Evolutionary conservation across 176 grass and related monocot species (phyloP), one percentile per base, ranked within the genome.

Genomic region (Cymbopogon citratus): DNA sequence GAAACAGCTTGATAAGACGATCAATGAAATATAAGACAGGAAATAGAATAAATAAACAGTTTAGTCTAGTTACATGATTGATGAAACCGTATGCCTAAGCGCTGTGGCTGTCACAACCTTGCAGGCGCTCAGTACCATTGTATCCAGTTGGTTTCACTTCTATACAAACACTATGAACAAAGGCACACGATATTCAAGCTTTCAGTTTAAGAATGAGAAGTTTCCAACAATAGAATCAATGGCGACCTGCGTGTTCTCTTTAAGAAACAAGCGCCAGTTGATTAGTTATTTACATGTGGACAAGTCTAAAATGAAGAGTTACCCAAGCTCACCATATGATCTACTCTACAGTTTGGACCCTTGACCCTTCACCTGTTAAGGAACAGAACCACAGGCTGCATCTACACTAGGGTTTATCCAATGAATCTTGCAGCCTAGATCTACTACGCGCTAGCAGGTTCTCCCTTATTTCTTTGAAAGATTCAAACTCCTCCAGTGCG

Each of bases 391-490:
- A 56, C 41, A 35, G 35, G n/a, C n/a, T n/a, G 33, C 41, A 73
- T 29, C 51, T 34, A 46, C 12, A 48, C 78, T 86, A 79, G 80
- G 51, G 71, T 62, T 82, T 86, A 75, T 75, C 61, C 49, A 75
- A 40, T 79, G 84, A 93, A 76, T 88, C 80, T 66, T 88, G 84
- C 57, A 86, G 29, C 19, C 88, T 73, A 80, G 80, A 71, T 83
- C 80, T 92, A 78, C 97, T 93, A 60, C 87, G 84, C 33, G 85
- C 71, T 49, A 93, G 82, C 66, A 96, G 85, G 36, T 91, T 83
- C 72, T 93, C 87, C 80, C 65, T 91, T 48, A 93, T 91, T 59
- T 90, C 89, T 85, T 90, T 91, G 61, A 93, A 99, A 71, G 83
- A 87, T 73, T 90, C 79, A 7, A 99, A 84, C 83, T 99, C 93